Evolutionary conservation across 768 basidiomycete genomes (phyloP), one percentile per base, ranked within the genome.

Genomic region (Tylopilus subfusipes): DNA sequence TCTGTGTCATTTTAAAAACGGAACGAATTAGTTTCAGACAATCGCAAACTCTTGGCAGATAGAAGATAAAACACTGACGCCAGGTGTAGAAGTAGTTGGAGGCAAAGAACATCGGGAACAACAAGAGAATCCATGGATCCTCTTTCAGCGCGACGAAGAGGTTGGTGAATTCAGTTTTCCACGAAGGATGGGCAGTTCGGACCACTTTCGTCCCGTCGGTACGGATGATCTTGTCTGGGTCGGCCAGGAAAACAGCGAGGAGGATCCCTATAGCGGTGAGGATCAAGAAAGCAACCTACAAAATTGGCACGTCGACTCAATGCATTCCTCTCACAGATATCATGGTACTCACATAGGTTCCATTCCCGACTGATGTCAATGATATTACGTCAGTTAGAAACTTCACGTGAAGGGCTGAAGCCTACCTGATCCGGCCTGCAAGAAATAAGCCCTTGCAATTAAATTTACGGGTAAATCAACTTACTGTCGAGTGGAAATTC

Each of bases 11-110:
- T 47, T 2, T 34, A 5, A 6, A 39, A 39, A 39, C 16, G 8
- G 16, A 4, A 18, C 34, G 34, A 19, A 11, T 39, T 1, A 19
- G 3, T 39, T 8, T 8, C 19, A 39, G 11, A 39, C 2, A 8
- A 4, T 39, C n/a, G 38, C 19, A 39, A 18, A 33, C 13, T n/a
- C n/a, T n/a, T n/a, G n/a, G n/a, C n/a, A n/a, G n/a, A n/a, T n/a
- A n/a, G 34, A 4, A 18, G 18, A 16, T 6, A 8, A 25, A 57
- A 36, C 11, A 74, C 85, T 63, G 56, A 88, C 87, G 87, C 86
- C 86, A 90, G 9, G 89, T 82, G 64, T 88, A 90, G 73, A 90
- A 91, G 82, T 85, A 91, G 67, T 91, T 91, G 52, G 83, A 85
- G 9, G 86, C 82, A 50, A 90, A 80, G 71, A 91, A 91, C 84